These are phyloP conservation scores for Tolypocladium ovalisporum DNA, from an alignment of 2,329 filamentous ascomycete species.

Conservation along the genomic window DNA sequence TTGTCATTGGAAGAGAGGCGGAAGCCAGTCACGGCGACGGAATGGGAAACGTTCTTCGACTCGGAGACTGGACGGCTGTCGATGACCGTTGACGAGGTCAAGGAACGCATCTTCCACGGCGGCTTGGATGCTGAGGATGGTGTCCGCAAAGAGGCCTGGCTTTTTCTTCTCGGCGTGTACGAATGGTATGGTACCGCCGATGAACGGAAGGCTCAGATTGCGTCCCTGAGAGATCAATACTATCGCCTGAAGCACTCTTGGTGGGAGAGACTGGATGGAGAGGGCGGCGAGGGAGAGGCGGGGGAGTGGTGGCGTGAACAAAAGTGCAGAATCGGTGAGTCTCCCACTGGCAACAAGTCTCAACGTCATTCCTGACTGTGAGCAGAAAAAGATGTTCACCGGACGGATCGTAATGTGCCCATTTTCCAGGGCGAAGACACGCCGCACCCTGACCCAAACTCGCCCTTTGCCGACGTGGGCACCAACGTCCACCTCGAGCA, in stretches of 20 bases:
- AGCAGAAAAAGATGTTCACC: conserved; percentile 95
- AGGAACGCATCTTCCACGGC: conserved; percentile 94
- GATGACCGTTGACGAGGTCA: conserved; percentile 82
- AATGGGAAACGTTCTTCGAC: conserved; percentile 92
- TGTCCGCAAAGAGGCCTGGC: conserved; percentile 91
- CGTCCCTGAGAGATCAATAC: conserved; percentile 84
- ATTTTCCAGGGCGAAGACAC: conserved; percentile 95
- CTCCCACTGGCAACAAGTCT: not conserved
- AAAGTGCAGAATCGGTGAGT: conserved; percentile 79
- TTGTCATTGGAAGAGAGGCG: conserved; percentile 67
- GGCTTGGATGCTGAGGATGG: conserved; percentile 82
- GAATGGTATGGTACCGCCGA: conserved; percentile 86
- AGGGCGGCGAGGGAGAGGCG: conserved; percentile 67
- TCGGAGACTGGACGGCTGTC: conserved; percentile 59
- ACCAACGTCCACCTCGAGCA: conserved; percentile 98
- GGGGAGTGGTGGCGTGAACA: conserved; percentile 98
- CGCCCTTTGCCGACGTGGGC: conserved; percentile 82
- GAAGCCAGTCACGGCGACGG: conserved; percentile 65
- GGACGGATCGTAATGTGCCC: conserved; percentile 89
- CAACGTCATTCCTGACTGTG: not conserved
- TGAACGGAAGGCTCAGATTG: conserved; percentile 72
- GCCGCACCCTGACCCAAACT: conserved; percentile 90
- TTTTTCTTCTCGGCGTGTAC: conserved; percentile 84
- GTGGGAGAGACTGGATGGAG: conserved; percentile 90
- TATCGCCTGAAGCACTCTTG: conserved; percentile 86